These are phyloP conservation scores for Athelia psychrophila DNA, from an alignment of 1,284 basidiomycete genomes.

Conservation along the genomic window DNA sequence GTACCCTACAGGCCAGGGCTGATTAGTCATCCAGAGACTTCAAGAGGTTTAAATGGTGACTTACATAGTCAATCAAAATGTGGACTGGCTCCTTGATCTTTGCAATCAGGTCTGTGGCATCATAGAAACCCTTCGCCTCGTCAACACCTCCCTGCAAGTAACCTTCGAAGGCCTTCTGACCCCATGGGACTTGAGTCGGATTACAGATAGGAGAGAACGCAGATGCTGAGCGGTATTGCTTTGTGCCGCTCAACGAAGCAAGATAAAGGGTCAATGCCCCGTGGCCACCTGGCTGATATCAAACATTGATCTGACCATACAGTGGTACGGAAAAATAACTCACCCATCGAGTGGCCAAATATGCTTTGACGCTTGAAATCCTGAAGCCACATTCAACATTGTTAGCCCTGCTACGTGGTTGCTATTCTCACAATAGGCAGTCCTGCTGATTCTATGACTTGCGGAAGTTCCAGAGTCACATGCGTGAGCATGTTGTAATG, in stretches of 20 bases:
- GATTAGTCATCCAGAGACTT: neutral
- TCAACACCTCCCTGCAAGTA: constrained; percentile 80
- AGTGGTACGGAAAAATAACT: too few species aligned
- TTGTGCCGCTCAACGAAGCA: constrained; percentile 49
- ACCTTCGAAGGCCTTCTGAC: constrained; percentile 89
- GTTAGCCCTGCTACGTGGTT: neutral
- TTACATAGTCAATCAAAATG: constrained; percentile 83
- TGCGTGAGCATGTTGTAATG: constrained; percentile 92
- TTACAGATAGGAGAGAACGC: constrained; percentile 94
- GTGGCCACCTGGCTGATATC: too few species aligned
- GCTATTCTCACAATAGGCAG: constrained; percentile 56
- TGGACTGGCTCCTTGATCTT: constrained; percentile 65
- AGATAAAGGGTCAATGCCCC: constrained; percentile 94
- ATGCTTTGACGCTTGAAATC: constrained; percentile 75
- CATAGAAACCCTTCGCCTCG: constrained; percentile 75
- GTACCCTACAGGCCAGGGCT: constrained; percentile 55
- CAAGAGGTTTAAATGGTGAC: constrained; percentile 19
- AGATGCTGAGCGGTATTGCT: constrained; percentile 84
- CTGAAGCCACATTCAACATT: constrained; percentile 28
- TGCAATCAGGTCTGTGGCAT: constrained; percentile 85
- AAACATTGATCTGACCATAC: too few species aligned
- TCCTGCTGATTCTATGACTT: constrained; percentile 65
- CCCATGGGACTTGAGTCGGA: constrained; percentile 88
- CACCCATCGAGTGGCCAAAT: constrained; percentile 88
- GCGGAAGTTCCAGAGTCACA: constrained; percentile 80